phyloP scores from a whole-genome alignment of 2,329 filamentous ascomycete genomes.

The Alternaria triticina region DNA sequence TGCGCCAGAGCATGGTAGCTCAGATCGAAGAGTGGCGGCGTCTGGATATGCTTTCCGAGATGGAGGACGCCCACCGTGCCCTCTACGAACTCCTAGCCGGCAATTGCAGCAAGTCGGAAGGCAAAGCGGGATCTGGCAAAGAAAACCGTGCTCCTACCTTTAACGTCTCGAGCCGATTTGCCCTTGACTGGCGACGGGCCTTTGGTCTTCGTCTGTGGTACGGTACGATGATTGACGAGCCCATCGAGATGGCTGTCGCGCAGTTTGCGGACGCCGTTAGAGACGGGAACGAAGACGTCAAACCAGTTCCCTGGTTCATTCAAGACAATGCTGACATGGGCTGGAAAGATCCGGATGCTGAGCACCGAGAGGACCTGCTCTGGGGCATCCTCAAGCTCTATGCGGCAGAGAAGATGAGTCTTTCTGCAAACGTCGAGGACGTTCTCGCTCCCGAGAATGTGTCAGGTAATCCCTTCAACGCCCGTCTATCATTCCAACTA shows the following conservation, averaged over 20 bases:
- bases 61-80: conserved; percentile 81
- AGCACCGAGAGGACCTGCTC: conserved; percentile 75
- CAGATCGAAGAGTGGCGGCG: conserved; percentile 87
- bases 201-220: conserved; percentile 95
- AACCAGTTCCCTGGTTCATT: conserved; percentile 74
- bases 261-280: conserved; percentile 76
- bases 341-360: conserved; percentile 66
- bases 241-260: conserved; percentile 73
- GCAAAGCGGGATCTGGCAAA: conserved; percentile 71
- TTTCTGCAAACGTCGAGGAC: conserved; percentile 64
- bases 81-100: conserved; percentile 90
- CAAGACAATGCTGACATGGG: conserved; percentile 64
- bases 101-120: conserved; percentile 83
- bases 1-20: conserved; percentile 75
- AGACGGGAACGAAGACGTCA: conserved; percentile 70
- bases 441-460: conserved; percentile 78
- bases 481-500: conserved; percentile 84
- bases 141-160: conserved; percentile 86
- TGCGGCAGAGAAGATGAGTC: conserved; percentile 60
- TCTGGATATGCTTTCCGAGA: conserved; percentile 84
- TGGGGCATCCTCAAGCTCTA: conserved; percentile 89
- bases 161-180: conserved; percentile 81
- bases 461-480: conserved; percentile 75
- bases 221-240: conserved; percentile 70
- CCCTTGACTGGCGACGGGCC: conserved; percentile 89